These are phyloP conservation scores for Mycena pura DNA, from an alignment of 768 basidiomycete species.

Conservation along the genomic window DNA sequence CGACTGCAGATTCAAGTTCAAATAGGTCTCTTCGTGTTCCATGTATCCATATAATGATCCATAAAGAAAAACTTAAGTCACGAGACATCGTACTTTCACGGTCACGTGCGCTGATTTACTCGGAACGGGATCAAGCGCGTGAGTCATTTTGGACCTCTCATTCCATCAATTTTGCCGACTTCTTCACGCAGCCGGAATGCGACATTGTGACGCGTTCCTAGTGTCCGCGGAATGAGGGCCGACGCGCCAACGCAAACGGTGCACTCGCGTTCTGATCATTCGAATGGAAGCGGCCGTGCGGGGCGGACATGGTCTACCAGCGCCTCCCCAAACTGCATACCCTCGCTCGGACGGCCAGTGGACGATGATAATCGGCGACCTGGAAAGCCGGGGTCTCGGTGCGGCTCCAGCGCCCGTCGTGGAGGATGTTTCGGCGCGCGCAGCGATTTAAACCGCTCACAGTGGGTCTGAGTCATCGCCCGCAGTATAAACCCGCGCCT, in stretches of 20 bases:
- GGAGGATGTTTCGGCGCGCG: constrained; percentile 48
- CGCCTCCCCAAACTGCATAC: constrained; percentile 44
- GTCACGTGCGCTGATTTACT: too few species aligned
- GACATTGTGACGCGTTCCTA: too few species aligned
- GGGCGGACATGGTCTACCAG: constrained; percentile 43
- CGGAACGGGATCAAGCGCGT: too few species aligned
- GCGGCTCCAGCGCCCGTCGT: constrained; percentile 37
- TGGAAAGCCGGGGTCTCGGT: constrained; percentile 20
- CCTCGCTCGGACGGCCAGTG: constrained; percentile 41
- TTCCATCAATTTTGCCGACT: too few species aligned
- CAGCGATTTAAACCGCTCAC: constrained; percentile 25
- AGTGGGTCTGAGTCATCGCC: neutral
- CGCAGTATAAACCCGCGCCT: constrained; percentile 49
- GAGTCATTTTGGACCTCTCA: too few species aligned
- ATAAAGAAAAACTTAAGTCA: too few species aligned
- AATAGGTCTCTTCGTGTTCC: too few species aligned
- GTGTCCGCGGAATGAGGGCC: constrained; percentile 41
- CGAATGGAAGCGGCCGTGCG: constrained; percentile 42
- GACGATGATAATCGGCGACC: constrained; percentile 41
- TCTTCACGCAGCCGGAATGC: too few species aligned
- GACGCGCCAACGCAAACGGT: constrained; percentile 35
- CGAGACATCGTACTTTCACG: too few species aligned
- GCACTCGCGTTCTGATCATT: constrained; percentile 46
- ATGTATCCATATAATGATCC: too few species aligned
- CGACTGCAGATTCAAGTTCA: too few species aligned